Base-by-base conservation (phyloP, 75 land plant species). In the Azolla pinnata region DNA sequence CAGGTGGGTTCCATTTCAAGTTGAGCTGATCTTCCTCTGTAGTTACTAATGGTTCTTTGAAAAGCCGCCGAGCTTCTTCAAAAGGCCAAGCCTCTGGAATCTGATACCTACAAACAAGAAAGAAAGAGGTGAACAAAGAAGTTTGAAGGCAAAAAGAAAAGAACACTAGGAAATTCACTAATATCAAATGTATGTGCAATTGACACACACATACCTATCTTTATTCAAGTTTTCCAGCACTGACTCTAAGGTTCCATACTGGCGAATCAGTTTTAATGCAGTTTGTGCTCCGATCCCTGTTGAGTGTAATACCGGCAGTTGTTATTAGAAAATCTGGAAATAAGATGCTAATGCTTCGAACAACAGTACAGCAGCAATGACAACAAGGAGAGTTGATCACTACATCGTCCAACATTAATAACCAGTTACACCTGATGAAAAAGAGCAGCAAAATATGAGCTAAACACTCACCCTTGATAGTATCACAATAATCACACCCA, bases 401-500 rank as follows among this genome's bases (percentile, higher is more conserved):
- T n/a, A n/a, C n/a, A n/a, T n/a, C n/a, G n/a, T n/a, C n/a, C n/a
- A n/a, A n/a, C n/a, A n/a, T n/a, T n/a, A n/a, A n/a, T n/a, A n/a
- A n/a, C n/a, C n/a, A n/a, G n/a, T n/a, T n/a, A n/a, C n/a, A n/a
- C n/a, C n/a, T n/a, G n/a, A n/a, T 9, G 23, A 7, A 14, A 10
- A 51, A 51, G 20, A 24, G 45, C 61, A 62, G 31, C 38, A 27
- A 56, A 57, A 34, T 12, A 14, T 29, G 44, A 26, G 20, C 12
- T 9, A 12, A 14, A 31, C 56, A n/a, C n/a, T 40, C 82, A 90
- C 97, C 97, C 77, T 82, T 65, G 53, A 93, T 93, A 51, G 83
- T 93, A n/a, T 88, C 96, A 75, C 95, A 88, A 52, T 93, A 88
- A 60, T 93, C 98, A 79, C 98, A 93, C 7, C 98, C 98, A 73